Base-by-base conservation (phyloP, 495 filamentous ascomycete genomes). In the Aspergillus sclerotioniger region DNA sequence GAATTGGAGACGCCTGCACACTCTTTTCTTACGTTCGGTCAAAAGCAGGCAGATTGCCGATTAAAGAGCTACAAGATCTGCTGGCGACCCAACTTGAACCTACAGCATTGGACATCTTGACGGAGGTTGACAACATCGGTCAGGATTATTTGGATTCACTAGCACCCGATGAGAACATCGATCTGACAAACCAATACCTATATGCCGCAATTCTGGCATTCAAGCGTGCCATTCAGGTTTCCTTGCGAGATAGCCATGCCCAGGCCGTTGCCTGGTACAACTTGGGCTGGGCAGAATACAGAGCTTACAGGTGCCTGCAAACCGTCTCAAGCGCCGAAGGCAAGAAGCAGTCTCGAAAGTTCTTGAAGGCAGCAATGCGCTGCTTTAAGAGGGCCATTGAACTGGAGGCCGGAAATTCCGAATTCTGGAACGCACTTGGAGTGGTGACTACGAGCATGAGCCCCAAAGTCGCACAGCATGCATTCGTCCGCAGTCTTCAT, bases 301-400 rank as follows among this genome's bases (percentile, higher is more conserved):
- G 86, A 46, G 87, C 91, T 9, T 90, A 93, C 65, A 76, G 78
- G 28, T 88, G 82, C 66, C 71, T 87, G 8, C 77, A 81, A 19
- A 35, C 64, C 1, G 62, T 67, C 8, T 63, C 80, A 8, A 76
- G 76, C 33, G 62, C 63, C 51, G 66, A 59, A n/a, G 62, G 53
- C 21, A 70, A 75, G 67, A 72, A 67, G 57, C 76, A 82, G 60
- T 54, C 72, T 2, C 83, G 80, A 15, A 86, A 78, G 54, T 90
- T 89, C 59, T 77, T 96, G 20, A 93, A 87, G 70, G 87, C 91
- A 20, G 82, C 93, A 20, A 87, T 98, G 52, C 83, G 88, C 28
- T 95, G 92, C 70, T 99, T 99, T 83, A 99, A 98, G 73, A 82
- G 90, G 51, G 89, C 95, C 4, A 98, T 99, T 65, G 95, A 98